phyloP scores from a whole-genome alignment of 306 rosid genomes.

The Fragaria vesca region DNA sequence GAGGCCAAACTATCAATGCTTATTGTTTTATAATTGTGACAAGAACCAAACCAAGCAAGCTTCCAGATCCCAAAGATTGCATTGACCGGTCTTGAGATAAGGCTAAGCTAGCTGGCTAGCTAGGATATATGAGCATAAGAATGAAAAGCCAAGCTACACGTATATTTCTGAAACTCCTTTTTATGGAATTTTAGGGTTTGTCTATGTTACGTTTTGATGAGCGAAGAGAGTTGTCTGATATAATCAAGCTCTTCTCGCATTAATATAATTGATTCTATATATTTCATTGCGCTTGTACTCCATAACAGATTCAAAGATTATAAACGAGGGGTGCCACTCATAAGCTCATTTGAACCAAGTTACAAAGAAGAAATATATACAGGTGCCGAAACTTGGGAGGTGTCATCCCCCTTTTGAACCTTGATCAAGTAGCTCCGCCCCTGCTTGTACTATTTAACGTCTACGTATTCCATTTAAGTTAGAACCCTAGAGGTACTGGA shows the following conservation, averaged over 20 bases:
- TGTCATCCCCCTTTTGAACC: too few species aligned
- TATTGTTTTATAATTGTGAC: not conserved
- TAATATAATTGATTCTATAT: not conserved
- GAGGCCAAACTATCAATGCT: not conserved
- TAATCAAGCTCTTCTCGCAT: not conserved
- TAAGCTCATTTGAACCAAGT: too few species aligned
- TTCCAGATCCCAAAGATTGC: not conserved
- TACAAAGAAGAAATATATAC: too few species aligned
- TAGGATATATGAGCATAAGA: not conserved
- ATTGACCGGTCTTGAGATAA: not conserved
- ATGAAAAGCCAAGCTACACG: not conserved
- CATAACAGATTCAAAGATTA: too few species aligned
- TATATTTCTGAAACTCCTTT: not conserved
- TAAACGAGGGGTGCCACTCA: too few species aligned
- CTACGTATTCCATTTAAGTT: not conserved
- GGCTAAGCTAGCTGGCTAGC: not conserved
- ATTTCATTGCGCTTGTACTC: not conserved
- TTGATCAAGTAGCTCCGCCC: too few species aligned
- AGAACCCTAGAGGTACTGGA: not conserved
- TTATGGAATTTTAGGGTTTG: not conserved
- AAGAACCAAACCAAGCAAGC: not conserved
- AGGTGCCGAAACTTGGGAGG: too few species aligned
- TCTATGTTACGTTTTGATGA: too few species aligned
- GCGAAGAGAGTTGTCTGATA: not conserved
- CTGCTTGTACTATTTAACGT: not conserved